Base-by-base conservation (phyloP, 1,139 yeast genomes). In the Saccharomycopsis hybrid region DNA sequence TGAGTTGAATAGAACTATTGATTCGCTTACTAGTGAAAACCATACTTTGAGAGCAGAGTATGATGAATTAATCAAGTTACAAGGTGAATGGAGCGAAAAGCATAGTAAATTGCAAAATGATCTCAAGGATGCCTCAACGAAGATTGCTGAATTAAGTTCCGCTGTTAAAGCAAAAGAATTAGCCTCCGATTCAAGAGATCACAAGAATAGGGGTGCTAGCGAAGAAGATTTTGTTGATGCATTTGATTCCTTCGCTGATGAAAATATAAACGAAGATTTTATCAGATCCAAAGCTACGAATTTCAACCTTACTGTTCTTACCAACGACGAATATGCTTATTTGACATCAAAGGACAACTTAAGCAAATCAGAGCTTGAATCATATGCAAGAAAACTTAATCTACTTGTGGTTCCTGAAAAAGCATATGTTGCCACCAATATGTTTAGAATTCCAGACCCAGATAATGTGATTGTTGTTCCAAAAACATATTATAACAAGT, bases 391-490 rank as follows among this genome's bases (percentile, higher is more conserved):
- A 43, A 61, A 66, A 33, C 61, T 70, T 53, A 81, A 81, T 3
- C 60, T 73, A 50, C 62, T 84, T 56, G 70, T 78, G 47, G 71
- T 82, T 44, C 85, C 89, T 2, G 70, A 69, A 45, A 61, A 71
- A 18, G 69, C 81, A 2, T 82, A 76, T 58, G 66, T 83, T 54
- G 78, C 85, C 1, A 81, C 86, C 0, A 78, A 82, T 2, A 73
- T 75, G 33, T 74, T 77, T 8, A 72, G 76, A 58, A 65, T 64
- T 5, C 79, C 85, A 1, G 85, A 80, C 54, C 64, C 72, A n/a
- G 66, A 68, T 9, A 77, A 77, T 56, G 82, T 82, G 37, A 81
- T 80, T 50, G 80, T 82, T 5, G 61, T 84, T 38, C 89, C 90
- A 11, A 68, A 75, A 5, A 72, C 80, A 2, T 83, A 82, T 60